phyloP scores from a whole-genome alignment of 768 basidiomycete species.

The Lactarius hatsudake region DNA sequence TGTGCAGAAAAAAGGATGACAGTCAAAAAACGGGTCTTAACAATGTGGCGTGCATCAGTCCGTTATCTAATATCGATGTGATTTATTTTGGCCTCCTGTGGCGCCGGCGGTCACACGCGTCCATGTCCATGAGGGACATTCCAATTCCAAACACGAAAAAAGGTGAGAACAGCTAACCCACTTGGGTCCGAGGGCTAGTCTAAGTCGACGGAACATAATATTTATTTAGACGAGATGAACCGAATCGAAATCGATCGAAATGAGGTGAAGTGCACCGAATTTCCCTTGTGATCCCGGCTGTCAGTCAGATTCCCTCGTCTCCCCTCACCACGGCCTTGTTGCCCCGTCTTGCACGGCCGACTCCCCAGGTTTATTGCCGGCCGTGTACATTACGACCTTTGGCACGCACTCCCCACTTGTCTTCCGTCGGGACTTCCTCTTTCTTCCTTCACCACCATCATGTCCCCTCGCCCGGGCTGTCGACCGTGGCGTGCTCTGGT shows the following conservation, averaged over 20 bases:
- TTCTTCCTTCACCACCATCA: conserved; percentile 27
- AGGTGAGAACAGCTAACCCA: not conserved
- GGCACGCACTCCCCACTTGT: not conserved
- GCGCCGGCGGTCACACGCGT: not conserved
- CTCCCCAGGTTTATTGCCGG: not conserved
- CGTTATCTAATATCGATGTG: not conserved
- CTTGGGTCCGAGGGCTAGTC: not conserved
- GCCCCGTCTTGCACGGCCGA: not conserved
- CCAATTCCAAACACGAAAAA: not conserved
- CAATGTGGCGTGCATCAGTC: not conserved
- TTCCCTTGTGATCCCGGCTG: not conserved
- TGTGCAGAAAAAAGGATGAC: not conserved
- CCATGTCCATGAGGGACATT: not conserved
- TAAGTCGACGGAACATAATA: not conserved
- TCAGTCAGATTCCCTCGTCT: not conserved
- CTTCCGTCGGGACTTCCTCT: conserved; percentile 12
- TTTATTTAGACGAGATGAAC: not conserved
- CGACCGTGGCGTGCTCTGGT: conserved; percentile 30
- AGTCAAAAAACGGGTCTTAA: too few relatives aligned
- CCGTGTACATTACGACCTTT: conserved; percentile 7
- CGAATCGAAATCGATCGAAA: not conserved
- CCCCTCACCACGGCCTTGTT: not conserved
- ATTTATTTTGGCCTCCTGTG: not conserved
- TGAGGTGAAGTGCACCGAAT: not conserved
- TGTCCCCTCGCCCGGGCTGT: conserved; percentile 32